Evolutionary conservation across 805 yeast species (phyloP), one percentile per base, ranked within the genome.

Genomic region (Starmerella bombi): DNA sequence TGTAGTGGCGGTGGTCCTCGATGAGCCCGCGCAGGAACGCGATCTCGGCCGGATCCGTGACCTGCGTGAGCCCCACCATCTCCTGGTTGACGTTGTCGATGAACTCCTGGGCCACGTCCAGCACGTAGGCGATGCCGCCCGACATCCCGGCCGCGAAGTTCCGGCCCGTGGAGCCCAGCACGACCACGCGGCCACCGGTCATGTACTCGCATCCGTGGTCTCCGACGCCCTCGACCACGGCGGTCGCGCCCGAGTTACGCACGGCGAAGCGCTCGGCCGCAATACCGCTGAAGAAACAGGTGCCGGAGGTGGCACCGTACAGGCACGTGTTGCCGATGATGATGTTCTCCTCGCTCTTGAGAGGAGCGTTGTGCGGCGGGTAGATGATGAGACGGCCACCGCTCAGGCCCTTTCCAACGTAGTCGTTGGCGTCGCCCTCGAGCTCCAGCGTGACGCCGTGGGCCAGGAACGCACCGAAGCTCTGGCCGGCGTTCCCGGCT

Each of bases 251-350:
- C 23, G 97, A 91, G 72, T 88, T 88, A 69, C 98, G 81, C 44
- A 88, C 98, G 16, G 93, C 94, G 61, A 88, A 88, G 63, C 98
- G 77, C 69, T 88, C 98, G 49, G 98, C 97, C 31, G 95, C 97
- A 62, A 86, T 76, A 71, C 98, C 98, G 51, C 94, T 72, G 62
- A 88, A 78, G 64, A 82, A 88, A 7, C 94, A 93, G 47, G 80
- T 64, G 61, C 98, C 98, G 21, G 91, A 75, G 14, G 97, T 91
- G 22, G 98, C 97, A 64, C 98, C 98, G 58, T 88, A 88, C 66
- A 88, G 75, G 63, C 96, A 91, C 32, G 96, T 88, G 70, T 88
- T 88, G 65, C 98, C 98, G 47, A 88, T 80, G 59, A 88, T 79
- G 51, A 86, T 88, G 65, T 88, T 93, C 62, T 88, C 97, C 63